Evolutionary conservation across 2,329 filamentous ascomycete species (phyloP), one percentile per base, ranked within the genome.

Genomic region (Dothistroma pini): DNA sequence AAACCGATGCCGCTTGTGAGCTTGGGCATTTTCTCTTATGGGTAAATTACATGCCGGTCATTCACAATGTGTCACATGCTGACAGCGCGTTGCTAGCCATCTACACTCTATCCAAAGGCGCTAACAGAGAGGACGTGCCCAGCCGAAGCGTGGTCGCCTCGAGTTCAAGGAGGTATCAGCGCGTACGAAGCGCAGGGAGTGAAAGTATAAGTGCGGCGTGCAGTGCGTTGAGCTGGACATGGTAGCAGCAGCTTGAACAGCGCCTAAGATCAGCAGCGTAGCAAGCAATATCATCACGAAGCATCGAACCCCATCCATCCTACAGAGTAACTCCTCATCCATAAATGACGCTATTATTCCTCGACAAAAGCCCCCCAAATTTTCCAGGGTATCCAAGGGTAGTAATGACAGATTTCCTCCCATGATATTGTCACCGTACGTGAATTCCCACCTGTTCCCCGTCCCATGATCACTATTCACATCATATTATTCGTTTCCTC

Each of bases 401-500:
- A 38, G 11, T 34, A 21, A 44, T 19, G 16, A 19, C 38, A 31
- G 7, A 31, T 48, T 16, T 35, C 32, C 21, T 31, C 16, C 49
- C 52, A 25, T 57, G 6, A 48, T 14, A 35, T 14, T 16, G 29
- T 47, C n/a, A 29, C 22, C n/a, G n/a, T n/a, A 50, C 22, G 12
- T n/a, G 31, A 35, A 48, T 16, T 10, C 16, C n/a, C 7, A 7
- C 29, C 50, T 14, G 16, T 41, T 34, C 35, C 38, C 25, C 38
- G 21, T 21, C 38, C 32, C 29, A 48, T 22, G 44, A 29, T 44
- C 50, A 11, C 2, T 10, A 49, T 12, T 54, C 7, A 52, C 32
- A 55, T 77, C 73, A 84, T 70, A 78, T 74, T 63, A 84, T 62
- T 68, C 83, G 76, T 76, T 87, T 87, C 66, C 85, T 79, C 76